Base-by-base conservation (phyloP, 768 basidiomycete species). In the Pleurotus giganteus region DNA sequence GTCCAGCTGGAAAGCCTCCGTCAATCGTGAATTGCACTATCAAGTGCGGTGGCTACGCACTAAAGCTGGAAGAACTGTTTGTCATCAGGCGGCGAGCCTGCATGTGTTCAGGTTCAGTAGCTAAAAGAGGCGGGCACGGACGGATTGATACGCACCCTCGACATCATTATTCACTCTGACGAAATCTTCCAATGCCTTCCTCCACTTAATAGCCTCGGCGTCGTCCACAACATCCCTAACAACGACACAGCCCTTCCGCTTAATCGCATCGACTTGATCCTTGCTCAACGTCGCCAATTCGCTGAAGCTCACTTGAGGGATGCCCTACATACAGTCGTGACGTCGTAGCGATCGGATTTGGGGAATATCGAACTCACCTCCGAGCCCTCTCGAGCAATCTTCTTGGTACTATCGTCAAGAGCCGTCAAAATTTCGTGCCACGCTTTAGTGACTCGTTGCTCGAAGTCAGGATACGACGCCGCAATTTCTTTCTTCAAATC, bases 21-120 rank as follows among this genome's bases (percentile, higher is more conserved):
- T 34, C 36, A 47, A 27, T 32, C 29, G 26, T 26, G 39, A 26
- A 55, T 34, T 21, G 23, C 31, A 28, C 31, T 9, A 24, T 23
- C 4, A 29, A 2, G 41, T 11, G 11, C 21, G 44, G 19, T 23
- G n/a, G 5, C 12, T 15, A 70, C 74, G 27, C 53, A 81, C 82
- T 83, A 84, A 56, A 84, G 75, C 59, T 77, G 69, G 67, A 82
- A 84, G 67, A 85, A 83, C 56, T 84, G 83, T 55, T 80, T 83
- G 58, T 84, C 66, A n/a, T 70, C 59, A 12, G 63, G 70, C 0
- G 82, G 80, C 24, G 74, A 63, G 24, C 79, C 79, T 81, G 42
- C 15, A 6, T 17, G 26, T 4, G 27, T n/a, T n/a, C n/a, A n/a
- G n/a, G n/a, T n/a, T n/a, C 26, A 47, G 15, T 47, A 45, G 37